Evolutionary conservation across 805 yeast species (phyloP).

Genomic region (Metschnikowia cubensis): DNA sequence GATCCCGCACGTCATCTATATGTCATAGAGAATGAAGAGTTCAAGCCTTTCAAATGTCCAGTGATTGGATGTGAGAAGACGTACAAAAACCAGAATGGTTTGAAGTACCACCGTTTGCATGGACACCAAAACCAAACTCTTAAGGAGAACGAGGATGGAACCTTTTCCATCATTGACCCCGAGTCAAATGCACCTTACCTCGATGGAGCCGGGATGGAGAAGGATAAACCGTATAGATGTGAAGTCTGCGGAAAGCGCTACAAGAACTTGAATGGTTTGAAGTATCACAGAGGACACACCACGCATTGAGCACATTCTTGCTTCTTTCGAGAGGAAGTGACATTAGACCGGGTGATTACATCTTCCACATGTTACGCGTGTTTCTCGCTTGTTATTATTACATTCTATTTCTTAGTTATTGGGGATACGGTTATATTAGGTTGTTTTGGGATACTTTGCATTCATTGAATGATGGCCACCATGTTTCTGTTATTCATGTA

Average conservation of each 20-base stretch:
- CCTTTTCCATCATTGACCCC: constrained; percentile 89
- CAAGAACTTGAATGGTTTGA: constrained; percentile 92
- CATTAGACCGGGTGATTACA: not conserved
- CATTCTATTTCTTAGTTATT: constrained; percentile 4
- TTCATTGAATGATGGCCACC: constrained; percentile 1
- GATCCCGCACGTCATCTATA: constrained; percentile 95
- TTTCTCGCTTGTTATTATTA: constrained; percentile 3
- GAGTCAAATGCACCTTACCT: constrained; percentile 83
- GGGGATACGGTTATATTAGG: constrained; percentile 6
- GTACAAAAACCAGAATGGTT: constrained; percentile 94
- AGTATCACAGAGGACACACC: constrained; percentile 97
- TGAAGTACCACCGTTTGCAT: constrained; percentile 91
- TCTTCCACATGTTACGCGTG: not conserved
- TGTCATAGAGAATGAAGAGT: constrained; percentile 87
- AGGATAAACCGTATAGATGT: constrained; percentile 97
- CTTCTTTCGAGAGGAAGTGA: not conserved
- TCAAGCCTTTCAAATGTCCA: constrained; percentile 95
- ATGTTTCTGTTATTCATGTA: constrained; percentile 5
- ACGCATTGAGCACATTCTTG: constrained; percentile 56
- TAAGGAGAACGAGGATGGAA: constrained; percentile 88
- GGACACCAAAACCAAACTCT: constrained; percentile 96
- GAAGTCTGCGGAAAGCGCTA: constrained; percentile 98
- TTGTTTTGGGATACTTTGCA: constrained; percentile 7
- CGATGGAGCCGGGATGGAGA: constrained; percentile 92
- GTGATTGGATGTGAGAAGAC: constrained; percentile 98